These are phyloP conservation scores for Taxawa tesnikishii DNA, from an alignment of 2,329 filamentous ascomycete genomes.

Conservation along the genomic window DNA sequence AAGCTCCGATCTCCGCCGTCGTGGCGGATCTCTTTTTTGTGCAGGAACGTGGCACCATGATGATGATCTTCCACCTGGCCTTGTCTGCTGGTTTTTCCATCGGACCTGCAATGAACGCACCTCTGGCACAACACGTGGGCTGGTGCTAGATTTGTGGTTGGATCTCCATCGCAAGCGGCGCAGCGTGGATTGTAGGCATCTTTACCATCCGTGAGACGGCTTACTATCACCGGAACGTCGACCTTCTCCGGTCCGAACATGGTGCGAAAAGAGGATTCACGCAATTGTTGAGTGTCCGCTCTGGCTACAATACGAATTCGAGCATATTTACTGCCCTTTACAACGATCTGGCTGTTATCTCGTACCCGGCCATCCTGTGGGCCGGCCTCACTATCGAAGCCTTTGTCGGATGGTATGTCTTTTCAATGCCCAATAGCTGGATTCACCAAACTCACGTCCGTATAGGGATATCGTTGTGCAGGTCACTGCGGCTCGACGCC, in stretches of 20 bases:
- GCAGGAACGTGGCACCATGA: conserved; percentile 21
- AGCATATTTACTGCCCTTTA: conserved; percentile 10
- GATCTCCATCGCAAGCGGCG: conserved; percentile 15
- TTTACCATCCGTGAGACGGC: conserved; percentile 16
- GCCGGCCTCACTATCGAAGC: conserved; percentile 11
- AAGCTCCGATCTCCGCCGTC: conserved; percentile 23
- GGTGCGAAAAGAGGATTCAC: conserved; percentile 7
- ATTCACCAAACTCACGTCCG: too few species aligned
- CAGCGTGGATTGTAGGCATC: conserved; percentile 12
- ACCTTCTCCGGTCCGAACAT: conserved; percentile 2
- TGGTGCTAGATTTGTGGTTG: conserved; percentile 17
- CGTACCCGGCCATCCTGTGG: conserved; percentile 14
- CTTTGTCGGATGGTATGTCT: conserved; percentile 13
- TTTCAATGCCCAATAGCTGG: too few species aligned
- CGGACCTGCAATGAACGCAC: conserved; percentile 22
- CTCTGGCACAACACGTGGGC: conserved; percentile 12
- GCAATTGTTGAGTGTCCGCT: conserved; percentile 9
- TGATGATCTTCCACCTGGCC: conserved; percentile 27
- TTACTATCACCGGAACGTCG: conserved; percentile 7
- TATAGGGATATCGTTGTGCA: conserved; percentile 14
- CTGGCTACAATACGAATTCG: conserved; percentile 9
- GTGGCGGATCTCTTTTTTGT: conserved; percentile 24
- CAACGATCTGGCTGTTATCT: conserved; percentile 12
- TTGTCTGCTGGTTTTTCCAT: conserved; percentile 24
- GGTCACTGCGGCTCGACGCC: conserved; percentile 11